Evolutionary conservation across 2,329 filamentous ascomycete genomes (phyloP), one percentile per base, ranked within the genome.

Genomic region (Thelonectria blattea): DNA sequence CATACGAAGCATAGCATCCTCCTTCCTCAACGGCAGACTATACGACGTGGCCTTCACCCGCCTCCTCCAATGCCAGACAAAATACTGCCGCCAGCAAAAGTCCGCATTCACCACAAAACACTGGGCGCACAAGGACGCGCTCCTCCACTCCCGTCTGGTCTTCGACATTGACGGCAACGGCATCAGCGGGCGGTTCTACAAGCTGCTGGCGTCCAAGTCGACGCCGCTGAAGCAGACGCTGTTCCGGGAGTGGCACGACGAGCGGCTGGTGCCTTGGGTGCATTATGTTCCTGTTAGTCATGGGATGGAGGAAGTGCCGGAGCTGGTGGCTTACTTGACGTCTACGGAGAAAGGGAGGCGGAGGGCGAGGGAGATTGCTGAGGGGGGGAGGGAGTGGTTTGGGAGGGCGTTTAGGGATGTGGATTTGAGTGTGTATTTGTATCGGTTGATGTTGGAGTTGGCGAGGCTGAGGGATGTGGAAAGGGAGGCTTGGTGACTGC

Each of bases 401-500:
- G 68, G 65, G 0, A 80, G 76, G 65, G 82, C 81, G 11, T 67
- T 90, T 34, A 71, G 87, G 43, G 83, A 85, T 46, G 80, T 84
- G 39, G 87, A 91, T 69, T 80, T 87, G 67, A 79, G 82, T 27
- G 78, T 85, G 2, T 88, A 88, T 76, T 78, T 85, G 27, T 89
- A 88, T 66, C 76, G 88, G 51, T 68, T 90, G 59, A 62, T 90
- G 65, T 68, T 90, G 22, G 88, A 90, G 76, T 80, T 81, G 51
- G 77, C 75, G 17, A 74, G 80, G 50, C 46, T 81, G 8, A 74
- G 77, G 59, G 78, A 82, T 53, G 71, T 70, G 5, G 45, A 63
- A 2, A 61, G 70, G 9, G 18, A 55, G 27, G 27, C 27, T 7
- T 6, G 27, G 27, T 30, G 27, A 30, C 8, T 30, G 27, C 8